These are phyloP conservation scores for Mycosarcoma mackinlayi DNA, from an alignment of 1,284 basidiomycete genomes.

Conservation along the genomic window DNA sequence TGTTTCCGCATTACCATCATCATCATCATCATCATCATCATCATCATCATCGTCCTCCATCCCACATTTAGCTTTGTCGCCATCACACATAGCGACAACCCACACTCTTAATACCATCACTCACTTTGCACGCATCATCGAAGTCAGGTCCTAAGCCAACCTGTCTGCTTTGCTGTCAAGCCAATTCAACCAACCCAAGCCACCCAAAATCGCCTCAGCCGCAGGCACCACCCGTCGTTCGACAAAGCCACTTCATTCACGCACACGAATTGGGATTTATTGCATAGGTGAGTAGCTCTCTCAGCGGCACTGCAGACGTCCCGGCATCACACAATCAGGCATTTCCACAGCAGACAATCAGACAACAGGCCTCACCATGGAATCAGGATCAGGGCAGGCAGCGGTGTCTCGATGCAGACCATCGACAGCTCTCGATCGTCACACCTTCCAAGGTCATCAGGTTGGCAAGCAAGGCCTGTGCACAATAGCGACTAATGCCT, in stretches of 20 bases:
- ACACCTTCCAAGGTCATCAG: too few relatives aligned
- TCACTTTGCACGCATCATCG: conserved; percentile 8
- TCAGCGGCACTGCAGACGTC: not conserved
- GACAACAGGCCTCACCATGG: not conserved
- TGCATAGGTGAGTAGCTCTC: conserved; percentile 17
- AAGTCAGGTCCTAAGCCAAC: conserved; percentile 45
- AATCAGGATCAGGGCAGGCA: not conserved
- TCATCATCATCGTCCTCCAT: conserved; percentile 16
- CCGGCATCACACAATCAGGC: conserved; percentile 1
- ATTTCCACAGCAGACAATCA: not conserved
- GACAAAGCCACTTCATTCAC: conserved; percentile 3
- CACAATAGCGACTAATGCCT: too few relatives aligned
- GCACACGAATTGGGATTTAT: conserved; percentile 18
- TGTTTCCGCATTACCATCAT: conserved; percentile 5
- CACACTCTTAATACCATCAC: conserved; percentile 5
- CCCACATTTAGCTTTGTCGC: conserved; percentile 10
- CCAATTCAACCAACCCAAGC: conserved; percentile 9
- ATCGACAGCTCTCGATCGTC: too few relatives aligned
- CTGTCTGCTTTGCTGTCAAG: conserved; percentile 29
- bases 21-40: conserved; percentile 22
- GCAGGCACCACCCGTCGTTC: conserved; percentile 17
- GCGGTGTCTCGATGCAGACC: not conserved
- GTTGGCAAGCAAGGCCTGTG: too few relatives aligned
- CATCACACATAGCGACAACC: conserved; percentile 9
- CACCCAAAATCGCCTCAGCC: conserved; percentile 28